A percentile compares a stretch with the other conserved stretches of the same genome.
Evolutionary conservation across 306 rosid genomes (phyloP).

Genomic region (Trichosanthes cucumerina): DNA sequence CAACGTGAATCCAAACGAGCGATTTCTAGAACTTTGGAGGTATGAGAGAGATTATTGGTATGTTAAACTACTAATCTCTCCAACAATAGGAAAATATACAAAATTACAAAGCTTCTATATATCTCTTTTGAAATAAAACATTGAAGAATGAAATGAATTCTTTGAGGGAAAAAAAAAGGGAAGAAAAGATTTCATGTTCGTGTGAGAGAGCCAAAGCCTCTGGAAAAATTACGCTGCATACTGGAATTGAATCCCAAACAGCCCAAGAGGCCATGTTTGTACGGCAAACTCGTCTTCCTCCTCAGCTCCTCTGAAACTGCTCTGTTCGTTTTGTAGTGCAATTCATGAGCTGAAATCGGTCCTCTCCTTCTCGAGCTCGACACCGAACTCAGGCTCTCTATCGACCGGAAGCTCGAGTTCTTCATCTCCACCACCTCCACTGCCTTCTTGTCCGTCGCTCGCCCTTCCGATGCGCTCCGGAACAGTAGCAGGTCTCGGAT

Average conservation of each 20-base stretch:
- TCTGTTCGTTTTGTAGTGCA: constrained; percentile 77
- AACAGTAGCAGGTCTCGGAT: constrained; percentile 58
- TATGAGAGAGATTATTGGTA: too few relatives aligned
- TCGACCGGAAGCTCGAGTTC: constrained; percentile 66
- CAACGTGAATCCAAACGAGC: too few relatives aligned
- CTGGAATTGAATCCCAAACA: constrained; percentile 70
- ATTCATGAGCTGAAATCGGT: constrained; percentile 70
- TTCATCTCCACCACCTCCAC: constrained; percentile 42
- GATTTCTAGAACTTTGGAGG: too few relatives aligned
- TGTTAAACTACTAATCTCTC: too few relatives aligned
- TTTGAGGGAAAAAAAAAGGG: neutral
- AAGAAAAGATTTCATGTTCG: constrained; percentile 24
- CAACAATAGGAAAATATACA: neutral
- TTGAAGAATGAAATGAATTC: neutral
- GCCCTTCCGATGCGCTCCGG: constrained; percentile 84
- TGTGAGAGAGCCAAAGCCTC: constrained; percentile 45
- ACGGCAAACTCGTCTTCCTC: constrained; percentile 81
- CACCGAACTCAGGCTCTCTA: constrained; percentile 50
- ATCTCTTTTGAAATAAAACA: neutral
- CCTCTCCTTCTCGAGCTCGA: constrained; percentile 52
- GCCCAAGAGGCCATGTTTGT: constrained; percentile 74
- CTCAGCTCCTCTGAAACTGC: constrained; percentile 83
- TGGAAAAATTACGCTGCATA: constrained; percentile 29
- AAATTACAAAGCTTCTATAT: neutral
- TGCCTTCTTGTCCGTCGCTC: constrained; percentile 45